phyloP scores from a whole-genome alignment of 306 rosid species.

The Prunus armeniaca region DNA sequence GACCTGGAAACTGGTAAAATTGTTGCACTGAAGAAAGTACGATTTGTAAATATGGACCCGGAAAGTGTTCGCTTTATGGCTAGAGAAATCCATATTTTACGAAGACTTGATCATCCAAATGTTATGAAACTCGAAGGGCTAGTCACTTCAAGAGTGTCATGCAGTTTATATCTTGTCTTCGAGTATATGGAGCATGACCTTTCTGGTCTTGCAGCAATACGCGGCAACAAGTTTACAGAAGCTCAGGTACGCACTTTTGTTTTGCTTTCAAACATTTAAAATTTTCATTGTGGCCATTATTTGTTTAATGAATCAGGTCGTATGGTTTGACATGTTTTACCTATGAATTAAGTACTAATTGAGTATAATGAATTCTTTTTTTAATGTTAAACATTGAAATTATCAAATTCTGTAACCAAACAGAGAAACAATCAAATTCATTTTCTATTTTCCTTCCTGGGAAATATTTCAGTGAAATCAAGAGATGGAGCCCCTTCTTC shows the following conservation, averaged over 20 bases:
- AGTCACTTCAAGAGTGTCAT: conserved; percentile 75
- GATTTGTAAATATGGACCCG: conserved; percentile 70
- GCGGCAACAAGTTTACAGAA: conserved; percentile 64
- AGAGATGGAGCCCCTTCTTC: too few species aligned
- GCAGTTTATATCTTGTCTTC: conserved; percentile 85
- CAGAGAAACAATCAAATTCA: too few species aligned
- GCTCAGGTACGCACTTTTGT: conserved; percentile 52
- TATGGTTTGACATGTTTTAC: too few species aligned
- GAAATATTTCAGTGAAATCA: too few species aligned
- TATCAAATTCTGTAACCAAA: too few species aligned
- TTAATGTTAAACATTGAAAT: too few species aligned
- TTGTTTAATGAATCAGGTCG: neutral
- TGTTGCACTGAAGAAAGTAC: conserved; percentile 88
- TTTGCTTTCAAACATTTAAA: neutral
- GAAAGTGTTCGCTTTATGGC: conserved; percentile 98
- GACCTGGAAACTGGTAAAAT: conserved; percentile 82
- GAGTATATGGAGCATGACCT: conserved; percentile 99
- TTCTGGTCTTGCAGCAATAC: conserved; percentile 61
- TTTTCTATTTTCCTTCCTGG: too few species aligned
- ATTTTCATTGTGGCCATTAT: neutral
- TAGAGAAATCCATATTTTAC: conserved; percentile 84
- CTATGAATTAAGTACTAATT: too few species aligned
- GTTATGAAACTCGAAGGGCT: conserved; percentile 86
- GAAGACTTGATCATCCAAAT: conserved; percentile 90
- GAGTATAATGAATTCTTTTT: too few species aligned